These are phyloP conservation scores for Plasmodium cynomolgi DNA, from an alignment of 169 alveolate genomes.

Conservation along the genomic window DNA sequence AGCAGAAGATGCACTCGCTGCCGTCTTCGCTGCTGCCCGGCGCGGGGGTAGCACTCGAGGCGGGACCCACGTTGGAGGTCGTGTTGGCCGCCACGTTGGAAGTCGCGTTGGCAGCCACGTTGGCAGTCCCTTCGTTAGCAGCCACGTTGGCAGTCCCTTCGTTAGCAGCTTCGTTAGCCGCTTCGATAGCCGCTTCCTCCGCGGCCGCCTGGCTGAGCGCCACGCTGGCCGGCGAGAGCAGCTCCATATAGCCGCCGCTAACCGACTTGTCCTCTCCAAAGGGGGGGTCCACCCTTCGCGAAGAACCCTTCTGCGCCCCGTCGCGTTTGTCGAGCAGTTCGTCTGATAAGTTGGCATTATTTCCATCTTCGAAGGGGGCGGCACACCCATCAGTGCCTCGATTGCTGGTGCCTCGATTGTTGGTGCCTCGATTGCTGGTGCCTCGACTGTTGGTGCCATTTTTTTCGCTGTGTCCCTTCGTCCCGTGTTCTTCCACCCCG, in stretches of 20 bases:
- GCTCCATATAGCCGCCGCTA: not conserved
- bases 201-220: not conserved
- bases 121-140: not conserved
- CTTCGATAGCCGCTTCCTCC: not conserved
- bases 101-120: not conserved
- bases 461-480: not conserved
- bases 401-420: not conserved
- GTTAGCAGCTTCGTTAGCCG: not conserved
- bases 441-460: too few relatives aligned
- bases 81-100: too few relatives aligned
- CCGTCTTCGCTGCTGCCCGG: not conserved
- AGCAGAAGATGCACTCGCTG: conserved; percentile 43
- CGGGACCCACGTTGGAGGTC: not conserved
- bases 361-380: not conserved
- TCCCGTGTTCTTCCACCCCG: not conserved
- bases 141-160: not conserved
- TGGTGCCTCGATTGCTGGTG: not conserved
- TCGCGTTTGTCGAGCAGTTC: not conserved
- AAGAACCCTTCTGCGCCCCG: not conserved
- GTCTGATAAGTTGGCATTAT: not conserved
- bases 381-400: not conserved
- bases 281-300: not conserved
- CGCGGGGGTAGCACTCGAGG: not conserved
- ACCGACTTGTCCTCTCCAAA: not conserved
- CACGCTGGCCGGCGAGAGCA: not conserved